Conservation (phyloP, 352 stramenopile genomes). For the Pythium chondricola region DNA sequence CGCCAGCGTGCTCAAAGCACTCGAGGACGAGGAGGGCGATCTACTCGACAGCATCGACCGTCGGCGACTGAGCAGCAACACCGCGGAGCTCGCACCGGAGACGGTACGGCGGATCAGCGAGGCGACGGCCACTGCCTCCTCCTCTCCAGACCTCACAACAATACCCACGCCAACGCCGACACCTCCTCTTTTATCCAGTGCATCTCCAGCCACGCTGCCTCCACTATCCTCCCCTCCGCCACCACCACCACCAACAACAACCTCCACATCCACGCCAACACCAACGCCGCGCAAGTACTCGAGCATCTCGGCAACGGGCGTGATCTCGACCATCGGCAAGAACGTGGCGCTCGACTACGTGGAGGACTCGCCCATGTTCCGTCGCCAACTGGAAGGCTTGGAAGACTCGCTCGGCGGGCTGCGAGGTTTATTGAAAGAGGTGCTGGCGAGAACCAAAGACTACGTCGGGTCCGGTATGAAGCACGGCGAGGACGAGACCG, state of each 20-base stretch:
- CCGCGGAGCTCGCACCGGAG: neutral
- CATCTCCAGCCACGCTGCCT: neutral
- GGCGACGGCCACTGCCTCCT: neutral
- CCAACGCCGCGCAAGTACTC: conserved; percentile 8
- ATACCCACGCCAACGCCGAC: too few species aligned
- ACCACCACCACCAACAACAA: neutral
- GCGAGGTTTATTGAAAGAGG: conserved; percentile 57
- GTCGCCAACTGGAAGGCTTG: conserved; percentile 68
- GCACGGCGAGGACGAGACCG: conserved; percentile 66
- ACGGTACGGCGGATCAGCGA: neutral
- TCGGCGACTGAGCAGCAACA: conserved; percentile 13
- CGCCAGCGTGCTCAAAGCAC: conserved; percentile 15
- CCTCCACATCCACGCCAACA: neutral
- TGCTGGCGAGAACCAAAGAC: conserved; percentile 67
- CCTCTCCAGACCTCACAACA: neutral
- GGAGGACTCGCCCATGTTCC: conserved; percentile 84
- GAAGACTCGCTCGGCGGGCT: conserved; percentile 71
- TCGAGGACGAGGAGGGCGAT: conserved; percentile 22
- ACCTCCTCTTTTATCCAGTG: neutral
- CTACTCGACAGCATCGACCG: conserved; percentile 8
- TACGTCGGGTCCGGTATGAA: conserved; percentile 57
- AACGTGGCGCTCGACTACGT: conserved; percentile 84
- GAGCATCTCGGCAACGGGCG: conserved; percentile 18
- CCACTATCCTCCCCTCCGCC: neutral
- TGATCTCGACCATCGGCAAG: conserved; percentile 42